Base-by-base conservation (phyloP, 1,284 basidiomycete genomes). In the Trametes sp. region DNA sequence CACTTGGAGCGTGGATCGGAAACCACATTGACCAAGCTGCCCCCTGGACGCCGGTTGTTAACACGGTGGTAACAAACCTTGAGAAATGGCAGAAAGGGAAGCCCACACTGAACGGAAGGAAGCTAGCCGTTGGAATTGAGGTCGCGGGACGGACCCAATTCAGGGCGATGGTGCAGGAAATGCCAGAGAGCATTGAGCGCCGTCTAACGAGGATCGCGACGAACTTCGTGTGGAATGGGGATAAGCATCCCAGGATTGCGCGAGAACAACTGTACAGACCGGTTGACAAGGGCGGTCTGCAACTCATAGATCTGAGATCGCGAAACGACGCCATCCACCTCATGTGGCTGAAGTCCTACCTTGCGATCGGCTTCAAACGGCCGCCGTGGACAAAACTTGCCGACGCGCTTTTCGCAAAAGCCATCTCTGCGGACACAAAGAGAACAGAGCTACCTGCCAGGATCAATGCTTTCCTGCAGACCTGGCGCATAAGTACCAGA, bases 1-100 rank as follows among this genome's bases (percentile, higher is more conserved):
- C 63, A 11, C 70, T 78, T 0, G 76, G 76, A 0, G 70, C 71
- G 1, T 73, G 70, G 66, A 54, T 74, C 1, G 74, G 75, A 0
- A 74, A 77, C 55, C n/a, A 61, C 3, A 38, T 58, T 0, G 24
- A 70, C 36, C 14, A 57, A 0, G 50, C 35, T 0, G 50, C 52
- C 0, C 67, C 53, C 3, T 54, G 38, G 53, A 2, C 21, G 1
- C 7, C n/a, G 19, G 9, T 35, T 2, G 5, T 51, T 9, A 14
- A 21, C 1, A 36, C 19, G 23, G 24, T 51, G 8, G n/a, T 21
- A 13, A 9, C 5, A 9, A 33, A 36, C 29, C n/a, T 51, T 16
- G 16, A 54, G 4, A 48, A 23, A 48, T 77, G 75, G 72, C n/a
- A 50, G 14, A 23, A 35, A 33, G 35, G 46, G 4, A 11, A 58